Evolutionary conservation across 2,329 filamentous ascomycete species (phyloP), one percentile per base, ranked within the genome.

Genomic region (Nemania sp.): DNA sequence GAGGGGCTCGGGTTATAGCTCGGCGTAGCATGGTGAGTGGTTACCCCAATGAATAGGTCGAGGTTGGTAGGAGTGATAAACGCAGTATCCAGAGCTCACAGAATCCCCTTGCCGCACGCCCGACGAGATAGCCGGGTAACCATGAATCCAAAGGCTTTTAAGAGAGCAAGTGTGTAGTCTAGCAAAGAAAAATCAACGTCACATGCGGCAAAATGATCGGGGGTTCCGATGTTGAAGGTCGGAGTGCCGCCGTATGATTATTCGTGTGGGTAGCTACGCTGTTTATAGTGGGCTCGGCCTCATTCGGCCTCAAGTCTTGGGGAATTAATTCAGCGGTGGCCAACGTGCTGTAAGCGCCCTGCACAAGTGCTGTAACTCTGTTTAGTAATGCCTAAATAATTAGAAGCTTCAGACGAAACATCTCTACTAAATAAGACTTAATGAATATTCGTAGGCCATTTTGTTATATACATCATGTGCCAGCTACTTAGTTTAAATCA

Each of bases 11-110:
- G 51, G 66, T 58, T 22, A 75, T 58, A 20, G 67, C 72, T 71
- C 75, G 75, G 62, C 75, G 77, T 68, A 78, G 69, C 77, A 79
- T 79, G 24, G 41, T 69, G 68, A 53, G 24, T 35, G n/a, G 8
- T 18, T 47, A 43, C 32, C 15, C 32, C 18, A 32, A 15, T 7
- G 10, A 24, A 54, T 8, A 5, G 53, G 18, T 49, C 20, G 26
- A 3, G 53, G 18, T 49, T 22, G 26, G 3, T 15, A 32, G 18
- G 47, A 38, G 4, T 5, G 26, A 18, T 32, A 32, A 41, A 61
- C 45, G 18, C 47, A 64, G 38, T 22, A n/a, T 47, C 20, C 18
- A 47, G 52, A 24, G 51, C 60, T 49, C 51, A 49, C 27, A 49
- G 2, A 41, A 51, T 4, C 35, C 26, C 51, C 26, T 43, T 41